These are phyloP conservation scores for Mortierella sp. DNA, from an alignment of 371 early-diverging fungal genomes.

Conservation along the genomic window DNA sequence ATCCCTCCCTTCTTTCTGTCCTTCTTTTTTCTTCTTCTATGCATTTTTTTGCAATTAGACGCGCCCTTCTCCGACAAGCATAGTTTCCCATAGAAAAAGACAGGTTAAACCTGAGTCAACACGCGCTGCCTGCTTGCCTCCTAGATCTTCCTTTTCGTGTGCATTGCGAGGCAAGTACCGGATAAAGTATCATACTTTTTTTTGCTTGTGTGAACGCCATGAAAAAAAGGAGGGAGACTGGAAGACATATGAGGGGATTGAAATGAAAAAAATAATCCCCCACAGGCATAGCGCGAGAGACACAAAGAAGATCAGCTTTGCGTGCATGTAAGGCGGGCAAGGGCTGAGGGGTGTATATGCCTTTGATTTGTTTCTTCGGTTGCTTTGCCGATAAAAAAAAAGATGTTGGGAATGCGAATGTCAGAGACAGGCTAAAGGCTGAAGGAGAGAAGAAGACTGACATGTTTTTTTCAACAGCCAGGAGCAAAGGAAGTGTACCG, in stretches of 20 bases:
- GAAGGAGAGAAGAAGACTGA: background rate
- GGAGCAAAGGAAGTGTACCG: background rate
- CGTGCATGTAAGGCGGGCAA: background rate
- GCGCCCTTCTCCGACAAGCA: background rate
- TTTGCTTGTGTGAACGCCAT: background rate
- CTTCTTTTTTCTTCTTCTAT: background rate
- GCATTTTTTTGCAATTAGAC: background rate
- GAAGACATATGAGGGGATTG: background rate
- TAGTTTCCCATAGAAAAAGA: background rate
- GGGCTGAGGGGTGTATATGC: background rate
- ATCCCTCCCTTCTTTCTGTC: background rate
- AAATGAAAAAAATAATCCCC: background rate
- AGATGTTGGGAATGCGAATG: background rate
- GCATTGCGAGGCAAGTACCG: background rate
- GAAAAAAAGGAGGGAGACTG: background rate
- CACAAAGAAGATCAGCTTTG: conserved; percentile 1
- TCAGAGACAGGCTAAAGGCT: background rate
- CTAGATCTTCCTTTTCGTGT: background rate
- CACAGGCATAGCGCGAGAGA: background rate
- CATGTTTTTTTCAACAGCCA: background rate
- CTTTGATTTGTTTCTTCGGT: background rate
- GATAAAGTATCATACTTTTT: conserved; percentile 9
- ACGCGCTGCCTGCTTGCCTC: background rate
- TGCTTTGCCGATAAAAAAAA: background rate
- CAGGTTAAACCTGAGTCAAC: background rate